phyloP scores from a whole-genome alignment of 1,139 yeast species.

The Ogataea hybrid region DNA sequence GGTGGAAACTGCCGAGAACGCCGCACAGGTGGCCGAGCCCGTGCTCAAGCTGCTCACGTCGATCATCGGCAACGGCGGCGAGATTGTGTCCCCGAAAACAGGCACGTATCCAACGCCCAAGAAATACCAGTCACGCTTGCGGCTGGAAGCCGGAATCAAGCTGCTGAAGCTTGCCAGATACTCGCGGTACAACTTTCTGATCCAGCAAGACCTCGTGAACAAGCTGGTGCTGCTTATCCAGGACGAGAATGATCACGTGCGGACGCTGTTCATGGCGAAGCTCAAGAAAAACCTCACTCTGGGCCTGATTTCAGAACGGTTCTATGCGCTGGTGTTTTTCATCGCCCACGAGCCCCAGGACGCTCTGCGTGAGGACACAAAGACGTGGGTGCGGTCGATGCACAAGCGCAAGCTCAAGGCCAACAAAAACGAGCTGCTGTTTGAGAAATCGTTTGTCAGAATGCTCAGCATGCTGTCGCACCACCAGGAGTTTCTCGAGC shows the following conservation, averaged over 20 bases:
- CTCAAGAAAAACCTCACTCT: slow-evolving; percentile 53
- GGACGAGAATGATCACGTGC: slow-evolving; percentile 61
- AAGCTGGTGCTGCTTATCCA: slow-evolving; percentile 61
- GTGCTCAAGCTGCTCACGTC: slow-evolving; percentile 66
- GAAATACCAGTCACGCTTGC: slow-evolving; percentile 55
- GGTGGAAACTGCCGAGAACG: slow-evolving; percentile 34
- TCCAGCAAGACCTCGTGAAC: slow-evolving; percentile 51
- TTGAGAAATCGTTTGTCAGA: slow-evolving; percentile 67
- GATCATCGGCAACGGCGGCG: slow-evolving; percentile 79
- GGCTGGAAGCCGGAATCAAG: slow-evolving; percentile 67
- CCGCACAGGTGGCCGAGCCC: slow-evolving; percentile 50
- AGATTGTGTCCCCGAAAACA: slow-evolving; percentile 53
- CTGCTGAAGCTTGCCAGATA: slow-evolving; percentile 63
- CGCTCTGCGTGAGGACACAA: slow-evolving; percentile 47
- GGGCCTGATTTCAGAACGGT: slow-evolving; percentile 60
- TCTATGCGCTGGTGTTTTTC: slow-evolving; percentile 66
- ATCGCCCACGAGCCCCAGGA: slow-evolving; percentile 71
- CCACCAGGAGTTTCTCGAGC: slow-evolving; percentile 62
- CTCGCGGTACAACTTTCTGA: slow-evolving; percentile 50
- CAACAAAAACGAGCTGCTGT: slow-evolving; percentile 40
- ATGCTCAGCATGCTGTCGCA: slow-evolving; percentile 72
- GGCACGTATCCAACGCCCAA: slow-evolving; percentile 62
- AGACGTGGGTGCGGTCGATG: slow-evolving; percentile 74
- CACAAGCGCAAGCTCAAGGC: slow-evolving; percentile 38
- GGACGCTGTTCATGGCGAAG: slow-evolving; percentile 49